Evolutionary conservation across 768 basidiomycete genomes (phyloP).

Genomic region (Zangia roseola): DNA sequence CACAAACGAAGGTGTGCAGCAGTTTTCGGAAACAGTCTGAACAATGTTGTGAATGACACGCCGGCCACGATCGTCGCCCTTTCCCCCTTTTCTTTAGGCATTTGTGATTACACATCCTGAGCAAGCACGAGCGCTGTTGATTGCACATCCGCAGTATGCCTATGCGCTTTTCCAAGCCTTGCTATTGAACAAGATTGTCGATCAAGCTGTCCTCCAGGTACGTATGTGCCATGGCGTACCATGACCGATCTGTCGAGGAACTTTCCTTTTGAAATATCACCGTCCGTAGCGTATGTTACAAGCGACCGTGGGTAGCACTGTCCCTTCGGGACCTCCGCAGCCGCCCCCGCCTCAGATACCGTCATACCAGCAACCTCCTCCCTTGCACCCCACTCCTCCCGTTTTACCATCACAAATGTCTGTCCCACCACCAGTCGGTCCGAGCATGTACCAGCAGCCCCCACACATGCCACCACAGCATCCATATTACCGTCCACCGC

Average conservation of each 20-base stretch:
- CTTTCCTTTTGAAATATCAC: constrained; percentile 5
- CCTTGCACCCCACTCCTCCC: constrained; percentile 34
- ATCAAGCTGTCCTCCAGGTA: constrained; percentile 80
- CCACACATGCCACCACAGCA: constrained; percentile 34
- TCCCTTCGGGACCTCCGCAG: constrained; percentile 28
- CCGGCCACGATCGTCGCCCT: constrained; percentile 6
- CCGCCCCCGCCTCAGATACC: constrained; percentile 34
- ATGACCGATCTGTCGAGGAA: constrained; percentile 1
- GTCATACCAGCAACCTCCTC: constrained; percentile 28
- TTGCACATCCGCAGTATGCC: constrained; percentile 86
- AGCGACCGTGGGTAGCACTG: constrained; percentile 35
- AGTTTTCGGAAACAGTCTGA: constrained; percentile 17
- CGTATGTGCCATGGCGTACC: constrained; percentile 8
- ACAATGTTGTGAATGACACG: constrained; percentile 21
- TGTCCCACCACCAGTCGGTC: constrained; percentile 27
- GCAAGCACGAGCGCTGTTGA: constrained; percentile 76
- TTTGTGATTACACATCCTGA: constrained; percentile 92
- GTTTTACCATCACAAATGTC: constrained; percentile 34
- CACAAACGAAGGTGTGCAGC: constrained; percentile 91
- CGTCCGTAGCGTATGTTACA: constrained; percentile 50
- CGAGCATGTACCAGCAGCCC: constrained; percentile 31
- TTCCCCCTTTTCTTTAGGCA: constrained; percentile 56
- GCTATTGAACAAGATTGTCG: constrained; percentile 90
- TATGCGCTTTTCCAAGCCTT: constrained; percentile 97
- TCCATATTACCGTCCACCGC: constrained; percentile 31